Percentiles rank a stretch among this genome's conserved stretches.
phyloP scores from a whole-genome alignment of 78 protist genomes.

The Dictyostelium citrinum region DNA sequence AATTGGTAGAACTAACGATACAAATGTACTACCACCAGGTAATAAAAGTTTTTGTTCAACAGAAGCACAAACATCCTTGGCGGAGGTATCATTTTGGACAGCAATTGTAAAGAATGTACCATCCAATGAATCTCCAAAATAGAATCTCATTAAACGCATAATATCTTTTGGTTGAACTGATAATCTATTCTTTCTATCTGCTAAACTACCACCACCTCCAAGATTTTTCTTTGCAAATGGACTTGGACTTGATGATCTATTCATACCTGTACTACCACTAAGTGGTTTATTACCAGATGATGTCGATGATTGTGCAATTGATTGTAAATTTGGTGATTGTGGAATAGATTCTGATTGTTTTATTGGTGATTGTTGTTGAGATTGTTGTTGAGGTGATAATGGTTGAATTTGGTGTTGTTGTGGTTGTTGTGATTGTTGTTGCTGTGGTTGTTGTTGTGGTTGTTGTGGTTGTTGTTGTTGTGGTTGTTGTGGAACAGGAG shows the following conservation, averaged over 20 bases:
- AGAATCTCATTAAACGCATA: conserved; percentile 60
- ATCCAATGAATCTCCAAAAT: conserved; percentile 33
- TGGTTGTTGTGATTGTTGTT: not conserved
- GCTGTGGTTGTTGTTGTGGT: not conserved
- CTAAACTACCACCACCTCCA: not conserved
- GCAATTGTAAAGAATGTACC: conserved; percentile 55
- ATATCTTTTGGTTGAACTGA: conserved; percentile 55
- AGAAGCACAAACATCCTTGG: conserved; percentile 37
- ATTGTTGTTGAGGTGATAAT: not conserved
- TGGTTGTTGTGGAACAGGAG: not conserved
- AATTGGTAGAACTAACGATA: conserved; percentile 32
- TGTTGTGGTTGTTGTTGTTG: not conserved
- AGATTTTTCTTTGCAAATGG: conserved; percentile 34
- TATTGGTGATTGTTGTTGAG: not conserved
- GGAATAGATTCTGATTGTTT: not conserved
- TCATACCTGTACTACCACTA: conserved; percentile 12
- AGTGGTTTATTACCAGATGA: not conserved
- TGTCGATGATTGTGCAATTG: not conserved
- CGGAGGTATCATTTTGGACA: conserved; percentile 19
- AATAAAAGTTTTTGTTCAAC: conserved; percentile 49
- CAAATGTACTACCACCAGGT: conserved; percentile 10
- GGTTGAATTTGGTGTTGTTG: not conserved
- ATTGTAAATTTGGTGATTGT: not conserved
- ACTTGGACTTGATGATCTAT: conserved; percentile 50
- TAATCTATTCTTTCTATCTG: conserved; percentile 43